These are phyloP conservation scores for Trematosphaeria pertusa DNA, from an alignment of 2,329 filamentous ascomycete species.

Conservation along the genomic window DNA sequence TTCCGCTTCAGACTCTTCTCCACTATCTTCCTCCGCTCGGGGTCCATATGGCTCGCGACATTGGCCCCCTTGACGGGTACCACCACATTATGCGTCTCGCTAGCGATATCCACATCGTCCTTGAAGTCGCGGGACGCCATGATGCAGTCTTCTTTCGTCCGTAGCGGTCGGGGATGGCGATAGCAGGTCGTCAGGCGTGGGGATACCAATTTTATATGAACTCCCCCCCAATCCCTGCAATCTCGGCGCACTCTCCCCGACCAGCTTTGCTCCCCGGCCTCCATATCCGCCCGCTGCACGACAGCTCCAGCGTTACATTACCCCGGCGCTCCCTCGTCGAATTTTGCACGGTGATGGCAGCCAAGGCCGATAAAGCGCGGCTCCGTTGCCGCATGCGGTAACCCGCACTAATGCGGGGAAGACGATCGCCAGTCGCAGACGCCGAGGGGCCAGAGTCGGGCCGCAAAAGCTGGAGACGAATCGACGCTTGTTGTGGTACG, in stretches of 20 bases:
- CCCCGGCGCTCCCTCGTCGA: too few species aligned
- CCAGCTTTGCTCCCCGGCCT: not conserved
- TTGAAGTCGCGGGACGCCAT: too few species aligned
- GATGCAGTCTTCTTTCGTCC: not conserved
- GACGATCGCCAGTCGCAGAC: not conserved
- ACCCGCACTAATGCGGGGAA: constrained; percentile 1
- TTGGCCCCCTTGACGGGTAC: constrained; percentile 3
- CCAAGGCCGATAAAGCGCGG: not conserved
- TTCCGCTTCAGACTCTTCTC: constrained; percentile 46
- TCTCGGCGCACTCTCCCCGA: not conserved
- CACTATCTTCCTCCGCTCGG: constrained; percentile 36
- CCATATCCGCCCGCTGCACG: too few species aligned
- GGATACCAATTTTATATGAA: not conserved
- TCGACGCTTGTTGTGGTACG: too few species aligned
- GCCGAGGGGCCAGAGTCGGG: too few species aligned
- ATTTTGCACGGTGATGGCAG: not conserved
- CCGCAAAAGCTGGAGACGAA: too few species aligned
- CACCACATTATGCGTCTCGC: too few species aligned
- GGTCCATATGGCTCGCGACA: constrained; percentile 24
- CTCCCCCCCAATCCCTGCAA: not conserved
- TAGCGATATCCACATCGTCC: too few species aligned
- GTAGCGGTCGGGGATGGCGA: not conserved
- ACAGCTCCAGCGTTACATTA: too few species aligned
- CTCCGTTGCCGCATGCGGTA: not conserved
- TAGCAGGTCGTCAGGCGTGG: not conserved